Evolutionary conservation across 2,329 filamentous ascomycete genomes (phyloP), one percentile per base, ranked within the genome.

Genomic region (Apiospora kogelbergensis): DNA sequence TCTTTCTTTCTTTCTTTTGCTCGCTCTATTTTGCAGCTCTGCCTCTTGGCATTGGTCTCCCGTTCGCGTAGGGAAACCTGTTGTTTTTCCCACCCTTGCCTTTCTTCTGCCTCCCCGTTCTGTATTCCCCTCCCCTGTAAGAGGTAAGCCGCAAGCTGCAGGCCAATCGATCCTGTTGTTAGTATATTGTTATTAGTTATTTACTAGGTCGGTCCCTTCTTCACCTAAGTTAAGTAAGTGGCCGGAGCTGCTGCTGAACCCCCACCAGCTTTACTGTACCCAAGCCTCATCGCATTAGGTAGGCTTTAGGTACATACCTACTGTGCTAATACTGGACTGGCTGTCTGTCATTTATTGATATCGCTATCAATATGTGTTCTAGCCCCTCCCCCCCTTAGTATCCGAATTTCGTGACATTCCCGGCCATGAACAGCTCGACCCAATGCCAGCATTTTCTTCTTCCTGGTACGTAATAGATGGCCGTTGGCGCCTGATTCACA

Each of bases 1-100:
- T 70, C 69, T 66, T 42, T 68, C 63, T 65, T 66, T 66, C 63
- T 41, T 57, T 67, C 13, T 41, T 65, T 65, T 68, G 64, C 37
- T 26, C 65, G 26, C 63, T 44, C 26, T 57, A 33, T 53, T 53
- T 53, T 53, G 46, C 46, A 26, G 9, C 22, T 33, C 53, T 60
- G 53, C 7, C 26, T 33, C 53, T 60, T 60, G 53, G 30, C 53
- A 60, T 37, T 30, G 30, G 30, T 57, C 57, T 42, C 40, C 63
- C 44, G 66, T 63, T 53, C 17, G n/a, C 20, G 24, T 33, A 42
- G 33, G 30, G 37, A 40, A 24, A 44, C 37, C 66, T 67, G 15
- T 26, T 30, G 44, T 67, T 67, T 22, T 48, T 41, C 26, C 17
- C 33, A 17, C 45, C n/a, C 46, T 33, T 26, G 7, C 66, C 46